A percentile compares a stretch with the other conserved stretches of the same genome.
Conservation (phyloP, 2,329 filamentous ascomycete genomes). For the Colletotrichum viniferum region DNA sequence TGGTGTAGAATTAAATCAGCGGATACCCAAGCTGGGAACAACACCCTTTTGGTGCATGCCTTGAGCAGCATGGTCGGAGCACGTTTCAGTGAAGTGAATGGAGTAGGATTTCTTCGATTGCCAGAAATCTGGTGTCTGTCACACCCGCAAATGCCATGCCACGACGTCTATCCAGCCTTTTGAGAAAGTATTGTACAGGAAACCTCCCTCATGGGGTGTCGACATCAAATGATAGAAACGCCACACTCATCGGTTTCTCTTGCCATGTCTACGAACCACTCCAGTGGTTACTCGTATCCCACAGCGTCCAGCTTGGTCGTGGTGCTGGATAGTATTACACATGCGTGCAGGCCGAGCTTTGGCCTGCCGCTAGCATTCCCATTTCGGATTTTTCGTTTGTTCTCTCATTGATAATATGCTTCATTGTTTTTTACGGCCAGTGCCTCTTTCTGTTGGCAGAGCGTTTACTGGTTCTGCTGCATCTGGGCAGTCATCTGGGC, state of each 20-base stretch:
- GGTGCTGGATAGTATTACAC: conserved; percentile 20
- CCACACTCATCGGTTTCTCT: not conserved
- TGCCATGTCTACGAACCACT: not conserved
- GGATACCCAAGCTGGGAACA: conserved; percentile 13
- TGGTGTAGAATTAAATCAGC: conserved; percentile 11
- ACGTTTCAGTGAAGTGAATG: not conserved
- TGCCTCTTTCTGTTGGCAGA: not conserved
- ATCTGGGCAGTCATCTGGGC: conserved; percentile 62
- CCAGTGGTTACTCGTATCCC: not conserved
- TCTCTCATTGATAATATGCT: not conserved
- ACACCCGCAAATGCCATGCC: conserved; percentile 6
- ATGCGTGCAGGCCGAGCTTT: not conserved
- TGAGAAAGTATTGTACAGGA: conserved; percentile 16
- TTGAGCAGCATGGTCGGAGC: not conserved
- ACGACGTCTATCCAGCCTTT: not conserved
- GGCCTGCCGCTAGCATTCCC: not conserved
- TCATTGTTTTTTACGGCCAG: not conserved
- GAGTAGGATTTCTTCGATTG: conserved; percentile 3
- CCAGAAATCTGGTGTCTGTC: not conserved
- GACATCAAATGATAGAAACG: not conserved
- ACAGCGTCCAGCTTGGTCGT: not conserved
- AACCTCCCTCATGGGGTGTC: not conserved
- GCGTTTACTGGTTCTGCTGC: conserved; percentile 48
- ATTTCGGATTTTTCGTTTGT: not conserved
- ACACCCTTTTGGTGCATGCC: not conserved